phyloP scores from a whole-genome alignment of 441 rosid genomes.

The Biscutella laevigata region DNA sequence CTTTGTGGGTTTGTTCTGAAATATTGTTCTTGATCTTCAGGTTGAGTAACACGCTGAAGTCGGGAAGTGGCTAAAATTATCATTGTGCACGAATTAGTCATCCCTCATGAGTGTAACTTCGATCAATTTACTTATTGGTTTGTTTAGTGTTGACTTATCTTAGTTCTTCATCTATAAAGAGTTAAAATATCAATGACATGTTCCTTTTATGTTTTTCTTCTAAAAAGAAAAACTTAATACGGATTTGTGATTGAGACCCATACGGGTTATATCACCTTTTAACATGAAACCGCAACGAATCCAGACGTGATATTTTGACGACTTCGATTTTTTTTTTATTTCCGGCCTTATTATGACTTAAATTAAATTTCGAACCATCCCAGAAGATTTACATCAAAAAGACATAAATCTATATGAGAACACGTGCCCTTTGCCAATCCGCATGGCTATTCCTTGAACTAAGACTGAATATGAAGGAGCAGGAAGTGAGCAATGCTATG shows the following conservation, averaged over 20 bases:
- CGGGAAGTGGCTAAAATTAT: conserved; percentile 21
- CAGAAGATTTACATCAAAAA: too few species aligned
- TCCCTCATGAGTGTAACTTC: conserved; percentile 14
- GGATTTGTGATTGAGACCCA: neutral
- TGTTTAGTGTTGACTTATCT: conserved; percentile 17
- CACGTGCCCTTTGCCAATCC: too few species aligned
- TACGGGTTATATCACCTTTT: neutral
- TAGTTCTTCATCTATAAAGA: conserved; percentile 17
- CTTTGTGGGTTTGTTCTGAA: neutral
- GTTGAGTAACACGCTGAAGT: conserved; percentile 29
- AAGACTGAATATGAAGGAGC: too few species aligned
- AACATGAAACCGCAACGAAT: conserved; percentile 5
- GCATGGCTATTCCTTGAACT: too few species aligned
- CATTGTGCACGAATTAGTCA: neutral
- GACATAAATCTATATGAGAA: too few species aligned
- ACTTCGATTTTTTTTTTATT: too few species aligned
- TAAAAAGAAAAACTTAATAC: neutral
- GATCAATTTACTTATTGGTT: conserved; percentile 15
- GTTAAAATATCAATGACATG: conserved; percentile 24
- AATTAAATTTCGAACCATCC: too few species aligned
- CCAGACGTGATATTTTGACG: too few species aligned
- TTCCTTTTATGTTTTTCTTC: neutral
- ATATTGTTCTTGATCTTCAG: conserved; percentile 8
- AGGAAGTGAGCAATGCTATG: too few species aligned
- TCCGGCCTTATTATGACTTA: too few species aligned